Evolutionary conservation across 345 rosid genomes (phyloP), one percentile per base, ranked within the genome.

Genomic region (Syzygium aqueum): DNA sequence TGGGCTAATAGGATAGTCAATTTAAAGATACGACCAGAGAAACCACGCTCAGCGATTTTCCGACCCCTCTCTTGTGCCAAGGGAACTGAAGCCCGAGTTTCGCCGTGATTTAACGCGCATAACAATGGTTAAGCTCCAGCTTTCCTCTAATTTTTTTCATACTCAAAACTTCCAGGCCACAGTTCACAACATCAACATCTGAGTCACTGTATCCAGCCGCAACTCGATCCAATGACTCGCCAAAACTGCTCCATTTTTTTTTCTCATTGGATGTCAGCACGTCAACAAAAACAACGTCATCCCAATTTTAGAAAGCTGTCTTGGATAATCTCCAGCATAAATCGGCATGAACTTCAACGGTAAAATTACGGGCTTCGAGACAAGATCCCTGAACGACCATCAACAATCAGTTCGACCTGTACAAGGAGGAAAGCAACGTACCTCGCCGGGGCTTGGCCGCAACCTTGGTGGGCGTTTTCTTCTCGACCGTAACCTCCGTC

Each of bases 371-470:
- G 46, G 49, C 27, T 53, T 25, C 11, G 51, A 85, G 51, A 73
- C 49, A 37, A 73, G 49, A 73, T 73, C 80, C 80, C 30, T n/a
- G 17, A 77, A 27, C 85, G 77, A 50, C 53, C 85, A 80, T 8
- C 27, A 51, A 23, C 84, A 53, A 11, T 14, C 49, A 59, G 33
- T 37, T 27, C 22, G 51, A 8, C 53, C 5, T 3, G 1, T 40
- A 19, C 53, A 54, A 28, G 51, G 80, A 21, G 61, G 86, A 87
- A 84, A 46, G 51, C 52, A 88, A 16, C 56, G 77, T 91, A 93
- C 95, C 95, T 93, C 95, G 92, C 83, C 93, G 89, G 51, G 89
- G 89, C 85, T 89, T 91, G 40, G 91, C 67, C 6, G 85, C 91
- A 49, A 89, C 91, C 85, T 88, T 92, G 19, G 67, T 88, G 63